Evolutionary conservation across 148 eudicot species (phyloP).

Genomic region (Nepenthes gracilis): DNA sequence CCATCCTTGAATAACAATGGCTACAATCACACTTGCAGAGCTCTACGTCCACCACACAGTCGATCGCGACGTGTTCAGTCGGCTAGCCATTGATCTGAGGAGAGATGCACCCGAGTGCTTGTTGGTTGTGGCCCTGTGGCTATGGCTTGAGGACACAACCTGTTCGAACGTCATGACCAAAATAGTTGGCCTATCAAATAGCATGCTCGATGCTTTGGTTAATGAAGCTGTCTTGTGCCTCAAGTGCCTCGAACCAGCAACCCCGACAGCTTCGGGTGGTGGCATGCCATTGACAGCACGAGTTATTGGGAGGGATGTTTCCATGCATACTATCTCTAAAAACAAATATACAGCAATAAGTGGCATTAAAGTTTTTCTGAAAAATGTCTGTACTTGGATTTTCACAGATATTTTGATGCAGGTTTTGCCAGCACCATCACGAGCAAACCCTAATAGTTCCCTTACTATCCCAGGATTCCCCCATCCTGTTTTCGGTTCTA

Average conservation of each 20-base stretch:
- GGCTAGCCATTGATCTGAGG: slow-evolving; percentile 11
- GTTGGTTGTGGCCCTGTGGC: slow-evolving; percentile 22
- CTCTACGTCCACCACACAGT: slow-evolving; percentile 17
- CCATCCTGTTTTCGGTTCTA: slow-evolving; percentile 11
- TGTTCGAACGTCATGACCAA: slow-evolving; percentile 5
- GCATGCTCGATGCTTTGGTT: slow-evolving; percentile 15
- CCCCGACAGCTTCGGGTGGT: slow-evolving; percentile 11
- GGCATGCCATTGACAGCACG: slow-evolving; percentile 9
- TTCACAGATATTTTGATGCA: slow-evolving; percentile 26
- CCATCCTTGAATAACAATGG: background rate
- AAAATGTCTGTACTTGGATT: slow-evolving; percentile 17
- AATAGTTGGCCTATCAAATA: slow-evolving; percentile 2
- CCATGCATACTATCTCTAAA: slow-evolving; percentile 6
- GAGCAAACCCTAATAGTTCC: background rate
- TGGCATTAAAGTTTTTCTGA: slow-evolving; percentile 17
- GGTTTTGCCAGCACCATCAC: slow-evolving; percentile 6
- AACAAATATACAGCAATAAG: slow-evolving; percentile 20
- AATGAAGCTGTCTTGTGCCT: slow-evolving; percentile 23
- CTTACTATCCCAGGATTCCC: slow-evolving; percentile 17
- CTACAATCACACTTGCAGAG: slow-evolving; percentile 19
- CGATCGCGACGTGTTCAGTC: slow-evolving; percentile 11
- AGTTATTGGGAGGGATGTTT: slow-evolving; percentile 9
- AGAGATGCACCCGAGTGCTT: slow-evolving; percentile 18
- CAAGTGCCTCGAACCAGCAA: slow-evolving; percentile 8
- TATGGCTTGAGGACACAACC: slow-evolving; percentile 22